phyloP scores from a whole-genome alignment of 2,329 filamentous ascomycete genomes.

The Aureobasidium sp. region DNA sequence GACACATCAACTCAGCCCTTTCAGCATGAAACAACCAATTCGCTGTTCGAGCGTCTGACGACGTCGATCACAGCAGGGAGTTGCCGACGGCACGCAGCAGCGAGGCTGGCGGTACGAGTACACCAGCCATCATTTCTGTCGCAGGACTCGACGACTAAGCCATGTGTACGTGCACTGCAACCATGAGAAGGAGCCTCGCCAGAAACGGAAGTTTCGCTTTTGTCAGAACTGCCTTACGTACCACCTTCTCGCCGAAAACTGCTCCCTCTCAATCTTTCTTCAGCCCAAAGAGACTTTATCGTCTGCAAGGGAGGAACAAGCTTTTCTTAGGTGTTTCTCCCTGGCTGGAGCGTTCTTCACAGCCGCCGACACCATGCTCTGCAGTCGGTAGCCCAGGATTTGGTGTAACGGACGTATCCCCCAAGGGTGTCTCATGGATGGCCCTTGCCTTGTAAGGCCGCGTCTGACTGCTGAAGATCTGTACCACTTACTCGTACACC shows the following conservation, averaged over 20 bases:
- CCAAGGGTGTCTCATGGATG: neutral
- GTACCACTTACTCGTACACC: neutral
- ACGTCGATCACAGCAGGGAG: conserved; percentile 5
- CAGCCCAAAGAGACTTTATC: neutral
- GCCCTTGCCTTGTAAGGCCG: conserved; percentile 13
- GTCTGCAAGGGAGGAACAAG: neutral
- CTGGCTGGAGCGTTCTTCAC: neutral
- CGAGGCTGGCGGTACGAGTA: conserved; percentile 7
- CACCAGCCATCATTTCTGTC: conserved; percentile 11
- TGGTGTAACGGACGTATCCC: conserved; percentile 18
- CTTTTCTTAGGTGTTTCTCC: conserved; percentile 6
- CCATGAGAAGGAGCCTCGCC: neutral
- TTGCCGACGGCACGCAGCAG: neutral
- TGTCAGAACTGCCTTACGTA: neutral
- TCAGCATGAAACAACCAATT: neutral
- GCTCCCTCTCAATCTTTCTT: neutral
- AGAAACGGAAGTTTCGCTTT: neutral
- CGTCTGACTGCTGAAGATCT: neutral
- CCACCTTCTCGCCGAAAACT: conserved; percentile 1
- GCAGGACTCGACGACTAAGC: neutral
- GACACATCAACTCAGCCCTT: neutral
- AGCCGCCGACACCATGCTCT: conserved; percentile 2
- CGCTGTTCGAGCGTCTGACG: neutral
- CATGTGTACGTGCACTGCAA: neutral
- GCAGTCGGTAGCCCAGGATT: neutral